Conservation (phyloP, 2,329 filamentous ascomycete species). For the Septoria petroselini region DNA sequence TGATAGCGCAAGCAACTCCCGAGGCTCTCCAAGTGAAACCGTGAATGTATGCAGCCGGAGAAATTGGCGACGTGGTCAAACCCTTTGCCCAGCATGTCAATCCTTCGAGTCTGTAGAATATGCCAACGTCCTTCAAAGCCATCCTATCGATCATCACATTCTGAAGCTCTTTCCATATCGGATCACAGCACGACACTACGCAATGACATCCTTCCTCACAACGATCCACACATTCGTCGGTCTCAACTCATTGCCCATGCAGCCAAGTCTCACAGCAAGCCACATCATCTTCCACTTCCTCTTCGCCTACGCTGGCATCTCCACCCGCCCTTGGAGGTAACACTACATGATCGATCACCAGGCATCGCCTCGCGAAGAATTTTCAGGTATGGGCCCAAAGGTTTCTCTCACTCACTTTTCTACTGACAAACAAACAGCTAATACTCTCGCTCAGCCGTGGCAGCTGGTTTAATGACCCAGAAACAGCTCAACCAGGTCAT, state of each 20-base stretch:
- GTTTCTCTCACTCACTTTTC: no score
- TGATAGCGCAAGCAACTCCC: no score
- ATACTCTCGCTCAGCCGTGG: conserved; percentile 38
- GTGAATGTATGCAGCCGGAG: no score
- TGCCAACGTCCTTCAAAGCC: no score
- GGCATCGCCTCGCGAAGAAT: conserved; percentile 47
- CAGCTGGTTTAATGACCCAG: conserved; percentile 44
- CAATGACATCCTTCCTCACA: conserved; percentile 20
- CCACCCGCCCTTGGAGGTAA: conserved; percentile 46
- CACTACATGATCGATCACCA: conserved; percentile 49
- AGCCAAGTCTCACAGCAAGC: conserved; percentile 31
- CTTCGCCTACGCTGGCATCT: conserved; percentile 46
- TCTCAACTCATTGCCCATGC: conserved; percentile 22
- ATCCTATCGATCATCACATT: no score
- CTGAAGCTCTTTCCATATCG: no score
- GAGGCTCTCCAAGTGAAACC: no score
- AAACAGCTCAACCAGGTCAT: conserved; percentile 44
- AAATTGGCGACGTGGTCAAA: no score
- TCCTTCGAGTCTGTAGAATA: no score
- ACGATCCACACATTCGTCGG: conserved; percentile 30
- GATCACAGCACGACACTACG: not conserved
- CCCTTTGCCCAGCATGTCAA: no score
- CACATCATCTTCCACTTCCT: conserved; percentile 44
- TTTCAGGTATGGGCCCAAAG: conserved; percentile 44
- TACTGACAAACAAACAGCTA: no score